Conservation (phyloP, 345 rosid genomes). For the Eucalyptus melliodora region DNA sequence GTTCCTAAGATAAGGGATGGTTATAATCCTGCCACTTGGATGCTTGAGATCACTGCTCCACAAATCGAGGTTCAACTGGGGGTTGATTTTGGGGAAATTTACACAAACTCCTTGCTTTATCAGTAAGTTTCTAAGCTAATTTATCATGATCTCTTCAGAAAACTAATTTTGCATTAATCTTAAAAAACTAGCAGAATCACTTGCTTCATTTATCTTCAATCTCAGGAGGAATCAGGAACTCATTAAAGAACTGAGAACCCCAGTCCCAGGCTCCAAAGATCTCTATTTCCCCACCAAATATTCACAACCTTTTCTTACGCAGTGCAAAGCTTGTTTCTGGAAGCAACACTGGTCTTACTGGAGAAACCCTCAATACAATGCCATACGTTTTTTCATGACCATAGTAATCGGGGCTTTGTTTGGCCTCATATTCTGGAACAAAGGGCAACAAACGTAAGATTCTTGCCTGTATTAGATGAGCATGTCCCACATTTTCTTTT, state of each 20-base stretch:
- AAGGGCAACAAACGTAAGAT: conserved; percentile 39
- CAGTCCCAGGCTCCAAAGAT: conserved; percentile 45
- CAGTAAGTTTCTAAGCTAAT: conserved; percentile 24
- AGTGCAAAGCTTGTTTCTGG: conserved; percentile 71
- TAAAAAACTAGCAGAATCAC: neutral
- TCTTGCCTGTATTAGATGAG: neutral
- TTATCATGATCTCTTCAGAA: neutral
- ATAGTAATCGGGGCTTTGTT: conserved; percentile 32
- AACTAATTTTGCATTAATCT: neutral
- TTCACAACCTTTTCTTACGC: conserved; percentile 50
- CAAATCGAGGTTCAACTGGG: conserved; percentile 52
- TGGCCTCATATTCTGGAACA: conserved; percentile 75
- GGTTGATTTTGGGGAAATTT: conserved; percentile 67
- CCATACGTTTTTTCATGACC: conserved; percentile 61
- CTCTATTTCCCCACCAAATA: conserved; percentile 53
- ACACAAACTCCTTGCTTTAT: conserved; percentile 48
- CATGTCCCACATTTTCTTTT: neutral
- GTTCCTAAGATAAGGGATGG: conserved; percentile 63
- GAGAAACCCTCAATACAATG: conserved; percentile 73
- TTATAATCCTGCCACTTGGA: conserved; percentile 92
- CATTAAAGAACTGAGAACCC: conserved; percentile 47
- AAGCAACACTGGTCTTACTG: conserved; percentile 68
- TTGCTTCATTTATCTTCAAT: neutral
- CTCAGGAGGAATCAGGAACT: conserved; percentile 61
- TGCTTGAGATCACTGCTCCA: conserved; percentile 68